These are phyloP conservation scores for Lolium multiflorum DNA, from an alignment of 176 grass and related monocot species.

Conservation along the genomic window DNA sequence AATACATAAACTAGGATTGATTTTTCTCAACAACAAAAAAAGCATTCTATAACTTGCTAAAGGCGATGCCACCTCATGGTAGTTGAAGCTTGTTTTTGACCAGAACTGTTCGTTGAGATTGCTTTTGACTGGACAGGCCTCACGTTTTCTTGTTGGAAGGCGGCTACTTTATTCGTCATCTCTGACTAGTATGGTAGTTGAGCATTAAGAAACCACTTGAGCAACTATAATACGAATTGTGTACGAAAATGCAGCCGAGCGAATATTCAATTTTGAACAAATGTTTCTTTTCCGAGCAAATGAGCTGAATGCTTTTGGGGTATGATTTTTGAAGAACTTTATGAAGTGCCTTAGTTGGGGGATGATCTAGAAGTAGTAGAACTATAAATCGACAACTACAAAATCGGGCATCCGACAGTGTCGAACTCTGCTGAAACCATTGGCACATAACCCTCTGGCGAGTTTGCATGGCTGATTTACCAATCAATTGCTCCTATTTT, in stretches of 20 bases:
- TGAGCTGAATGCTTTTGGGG: neutral
- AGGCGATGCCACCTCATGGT: neutral
- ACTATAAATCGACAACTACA: neutral
- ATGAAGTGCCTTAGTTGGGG: neutral
- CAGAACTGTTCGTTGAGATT: neutral
- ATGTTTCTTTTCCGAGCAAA: neutral
- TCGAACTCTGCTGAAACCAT: neutral
- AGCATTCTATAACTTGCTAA: neutral
- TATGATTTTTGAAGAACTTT: neutral
- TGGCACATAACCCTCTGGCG: neutral
- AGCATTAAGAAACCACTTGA: neutral
- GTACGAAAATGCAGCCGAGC: neutral
- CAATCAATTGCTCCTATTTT: too few relatives aligned
- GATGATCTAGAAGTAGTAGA: neutral
- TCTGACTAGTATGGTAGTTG: neutral
- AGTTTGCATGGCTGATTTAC: neutral
- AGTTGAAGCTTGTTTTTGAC: conserved; percentile 24
- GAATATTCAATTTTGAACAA: conserved; percentile 17
- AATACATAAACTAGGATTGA: neutral
- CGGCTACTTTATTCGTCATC: conserved; percentile 3
- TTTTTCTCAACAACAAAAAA: neutral
- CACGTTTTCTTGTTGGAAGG: conserved; percentile 30
- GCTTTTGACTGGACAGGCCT: conserved; percentile 24
- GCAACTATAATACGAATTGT: neutral
- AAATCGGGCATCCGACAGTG: neutral